Conservation (phyloP, 2,329 filamentous ascomycete species). For the Aspergillus nomiae region DNA sequence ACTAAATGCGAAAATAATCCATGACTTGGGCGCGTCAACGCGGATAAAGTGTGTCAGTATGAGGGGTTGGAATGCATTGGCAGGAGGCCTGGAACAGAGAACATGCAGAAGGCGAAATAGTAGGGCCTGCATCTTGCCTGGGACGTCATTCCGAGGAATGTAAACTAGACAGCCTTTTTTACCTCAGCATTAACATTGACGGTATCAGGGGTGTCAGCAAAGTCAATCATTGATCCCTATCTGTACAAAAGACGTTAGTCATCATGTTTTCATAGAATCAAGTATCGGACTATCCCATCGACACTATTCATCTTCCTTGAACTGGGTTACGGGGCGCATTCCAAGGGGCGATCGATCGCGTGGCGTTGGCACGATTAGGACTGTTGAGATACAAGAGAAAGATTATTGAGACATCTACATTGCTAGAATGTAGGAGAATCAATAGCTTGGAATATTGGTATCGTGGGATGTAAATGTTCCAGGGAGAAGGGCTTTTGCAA, state of each 20-base stretch:
- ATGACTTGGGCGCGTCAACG: conserved; percentile 24
- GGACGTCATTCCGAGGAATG: conserved; percentile 9
- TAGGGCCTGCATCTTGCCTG: conserved; percentile 1
- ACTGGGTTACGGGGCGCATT: conserved; percentile 4
- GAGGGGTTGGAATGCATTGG: conserved; percentile 23
- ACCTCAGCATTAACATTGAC: neutral
- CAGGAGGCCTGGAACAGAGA: conserved; percentile 5
- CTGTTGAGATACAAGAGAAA: neutral
- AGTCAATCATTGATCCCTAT: neutral
- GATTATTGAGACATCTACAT: conserved; percentile 1
- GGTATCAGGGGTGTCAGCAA: neutral
- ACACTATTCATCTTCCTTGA: neutral
- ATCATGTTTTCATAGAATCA: neutral
- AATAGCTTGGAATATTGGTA: neutral
- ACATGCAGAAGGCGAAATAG: neutral
- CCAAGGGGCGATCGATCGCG: neutral
- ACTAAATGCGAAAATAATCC: conserved; percentile 13
- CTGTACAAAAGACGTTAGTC: neutral
- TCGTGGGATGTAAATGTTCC: conserved; percentile 5
- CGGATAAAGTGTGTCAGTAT: conserved; percentile 7
- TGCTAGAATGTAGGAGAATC: conserved; percentile 11
- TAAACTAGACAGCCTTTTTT: neutral
- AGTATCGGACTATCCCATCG: neutral
- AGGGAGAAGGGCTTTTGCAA: conserved; percentile 4
- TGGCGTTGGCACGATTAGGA: neutral